phyloP scores from a whole-genome alignment of 148 eudicot species.

The Limonium bicolor region DNA sequence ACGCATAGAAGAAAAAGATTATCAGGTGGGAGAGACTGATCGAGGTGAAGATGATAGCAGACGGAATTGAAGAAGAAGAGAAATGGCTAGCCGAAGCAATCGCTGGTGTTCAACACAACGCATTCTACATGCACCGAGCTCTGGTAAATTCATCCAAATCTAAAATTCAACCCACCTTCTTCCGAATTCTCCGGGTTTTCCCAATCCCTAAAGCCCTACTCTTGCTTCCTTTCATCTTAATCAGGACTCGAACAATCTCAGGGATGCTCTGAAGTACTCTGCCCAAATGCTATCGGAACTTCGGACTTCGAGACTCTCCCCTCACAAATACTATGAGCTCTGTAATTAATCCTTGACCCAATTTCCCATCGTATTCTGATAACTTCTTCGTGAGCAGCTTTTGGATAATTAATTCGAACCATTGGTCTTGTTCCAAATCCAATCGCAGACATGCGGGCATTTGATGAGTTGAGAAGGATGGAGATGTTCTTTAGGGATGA shows the following conservation, averaged over 20 bases:
- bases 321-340: conserved; percentile 88
- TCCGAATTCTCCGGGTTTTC: not conserved
- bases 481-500: conserved; percentile 88
- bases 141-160: conserved; percentile 26
- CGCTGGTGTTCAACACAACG: conserved; percentile 90
- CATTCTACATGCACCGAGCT: conserved; percentile 89
- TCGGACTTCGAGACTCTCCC: conserved; percentile 83
- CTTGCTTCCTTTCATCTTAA: not conserved
- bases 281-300: conserved; percentile 89
- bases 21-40: no score
- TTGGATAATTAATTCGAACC: not conserved
- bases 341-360: conserved; percentile 24
- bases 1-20: no score
- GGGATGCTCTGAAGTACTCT: conserved; percentile 82
- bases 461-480: conserved; percentile 79
- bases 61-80: conserved; percentile 83
- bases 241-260: conserved; percentile 69
- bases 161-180: conserved; percentile 2
- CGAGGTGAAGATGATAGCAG: conserved; percentile 19
- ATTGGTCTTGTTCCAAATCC: not conserved
- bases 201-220: conserved; percentile 2
- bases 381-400: no score
- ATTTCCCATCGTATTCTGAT: no score
- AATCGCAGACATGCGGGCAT: conserved; percentile 79
- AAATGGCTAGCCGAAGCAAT: conserved; percentile 98